Evolutionary conservation across 306 rosid species (phyloP).

Genomic region (Begonia peltatifolia): DNA sequence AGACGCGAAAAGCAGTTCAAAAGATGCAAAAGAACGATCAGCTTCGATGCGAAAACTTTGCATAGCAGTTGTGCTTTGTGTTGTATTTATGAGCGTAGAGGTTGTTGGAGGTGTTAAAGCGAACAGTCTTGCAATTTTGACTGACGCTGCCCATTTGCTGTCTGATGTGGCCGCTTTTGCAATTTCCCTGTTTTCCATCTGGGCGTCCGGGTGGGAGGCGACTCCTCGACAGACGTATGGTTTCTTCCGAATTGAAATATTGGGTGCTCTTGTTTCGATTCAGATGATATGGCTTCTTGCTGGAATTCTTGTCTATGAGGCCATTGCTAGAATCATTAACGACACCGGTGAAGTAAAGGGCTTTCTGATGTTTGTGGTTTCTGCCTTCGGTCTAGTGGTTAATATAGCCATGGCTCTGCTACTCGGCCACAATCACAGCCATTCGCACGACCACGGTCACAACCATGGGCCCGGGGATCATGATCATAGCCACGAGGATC

Average conservation of each 20-base stretch:
- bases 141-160: too few species aligned
- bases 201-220: too few species aligned
- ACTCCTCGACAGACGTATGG: conserved; percentile 14
- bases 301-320: conserved; percentile 37
- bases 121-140: too few species aligned
- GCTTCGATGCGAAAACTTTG: conserved; percentile 30
- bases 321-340: conserved; percentile 22
- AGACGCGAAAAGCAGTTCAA: conserved; percentile 22
- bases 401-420: conserved; percentile 30
- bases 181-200: too few species aligned
- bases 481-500: too few species aligned
- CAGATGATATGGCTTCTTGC: conserved; percentile 50
- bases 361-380: conserved; percentile 29
- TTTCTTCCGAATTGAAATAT: conserved; percentile 31
- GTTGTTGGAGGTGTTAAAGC: conserved; percentile 6
- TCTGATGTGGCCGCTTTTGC: too few species aligned
- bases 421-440: conserved; percentile 28
- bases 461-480: too few species aligned
- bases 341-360: conserved; percentile 32
- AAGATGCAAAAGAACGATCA: conserved; percentile 29
- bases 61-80: conserved; percentile 24
- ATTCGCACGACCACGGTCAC: conserved; percentile 6
- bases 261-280: conserved; percentile 37
- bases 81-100: conserved; percentile 31
- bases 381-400: conserved; percentile 33